phyloP scores from a whole-genome alignment of 805 yeast species.

The Lachancea thermotolerans region DNA sequence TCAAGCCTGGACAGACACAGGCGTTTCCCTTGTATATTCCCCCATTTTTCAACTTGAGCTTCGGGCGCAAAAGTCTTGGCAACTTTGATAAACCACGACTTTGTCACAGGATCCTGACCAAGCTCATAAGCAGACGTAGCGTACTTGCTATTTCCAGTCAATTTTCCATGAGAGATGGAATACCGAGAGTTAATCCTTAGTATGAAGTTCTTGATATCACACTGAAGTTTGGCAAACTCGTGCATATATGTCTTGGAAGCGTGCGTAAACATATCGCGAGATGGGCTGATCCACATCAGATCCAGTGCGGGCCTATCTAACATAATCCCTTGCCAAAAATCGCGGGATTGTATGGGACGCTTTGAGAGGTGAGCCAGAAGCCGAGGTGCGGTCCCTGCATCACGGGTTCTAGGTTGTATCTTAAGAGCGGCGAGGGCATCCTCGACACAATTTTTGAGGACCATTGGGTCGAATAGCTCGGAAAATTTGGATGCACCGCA shows the following conservation, averaged over 20 bases:
- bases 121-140: not conserved
- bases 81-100: not conserved
- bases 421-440: not conserved
- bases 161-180: not conserved
- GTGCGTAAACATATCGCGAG: slow-evolving; percentile 4
- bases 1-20: not conserved
- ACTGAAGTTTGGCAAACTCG: slow-evolving; percentile 2
- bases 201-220: not conserved
- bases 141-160: slow-evolving; percentile 3
- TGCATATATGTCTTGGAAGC: slow-evolving; percentile 1
- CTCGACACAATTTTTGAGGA: not conserved
- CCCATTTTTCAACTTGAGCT: not conserved
- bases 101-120: not conserved
- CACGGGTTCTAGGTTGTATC: not conserved
- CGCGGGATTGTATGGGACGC: not conserved
- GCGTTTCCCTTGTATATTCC: not conserved
- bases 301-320: not conserved
- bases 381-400: not conserved
- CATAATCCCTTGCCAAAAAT: not conserved
- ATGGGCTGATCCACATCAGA: slow-evolving; percentile 6
- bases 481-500: slow-evolving; percentile 1
- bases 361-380: not conserved
- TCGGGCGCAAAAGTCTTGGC: too few species aligned
- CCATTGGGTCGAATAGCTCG: not conserved
- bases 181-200: not conserved